Conservation (phyloP, 345 rosid species). For the Rhodamnia rubescens region DNA sequence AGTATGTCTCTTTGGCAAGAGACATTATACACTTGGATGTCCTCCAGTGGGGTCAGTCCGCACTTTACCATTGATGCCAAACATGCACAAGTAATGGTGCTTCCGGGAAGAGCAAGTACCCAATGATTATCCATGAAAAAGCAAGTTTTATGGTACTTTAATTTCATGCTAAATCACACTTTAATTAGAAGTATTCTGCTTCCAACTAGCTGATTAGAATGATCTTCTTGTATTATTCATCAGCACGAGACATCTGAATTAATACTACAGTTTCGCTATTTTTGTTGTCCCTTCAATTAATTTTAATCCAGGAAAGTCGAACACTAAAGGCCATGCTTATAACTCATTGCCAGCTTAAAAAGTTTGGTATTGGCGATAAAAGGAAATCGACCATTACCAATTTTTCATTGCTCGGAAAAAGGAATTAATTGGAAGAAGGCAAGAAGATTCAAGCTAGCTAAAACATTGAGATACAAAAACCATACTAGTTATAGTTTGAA, state of each 20-base stretch:
- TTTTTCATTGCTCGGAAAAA: background rate
- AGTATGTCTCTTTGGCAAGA: background rate
- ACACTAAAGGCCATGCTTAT: background rate
- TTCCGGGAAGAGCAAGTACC: background rate
- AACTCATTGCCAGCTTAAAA: background rate
- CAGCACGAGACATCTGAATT: background rate
- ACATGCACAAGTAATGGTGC: background rate
- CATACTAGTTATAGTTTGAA: background rate
- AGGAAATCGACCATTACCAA: background rate
- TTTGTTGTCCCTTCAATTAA: background rate
- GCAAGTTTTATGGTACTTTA: background rate
- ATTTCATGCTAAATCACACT: background rate
- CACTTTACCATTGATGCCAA: background rate
- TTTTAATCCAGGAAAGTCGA: background rate
- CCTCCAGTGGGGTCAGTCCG: background rate
- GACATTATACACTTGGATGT: background rate
- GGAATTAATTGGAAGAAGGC: background rate
- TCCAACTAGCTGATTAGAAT: background rate
- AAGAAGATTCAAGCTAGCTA: background rate
- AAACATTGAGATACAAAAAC: background rate
- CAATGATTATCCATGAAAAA: background rate
- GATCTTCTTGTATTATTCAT: background rate
- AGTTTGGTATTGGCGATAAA: background rate
- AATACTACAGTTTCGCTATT: background rate
- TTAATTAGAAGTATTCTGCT: background rate